Conservation (phyloP, 352 stramenopile species). For the Globisporangium splendens region DNA sequence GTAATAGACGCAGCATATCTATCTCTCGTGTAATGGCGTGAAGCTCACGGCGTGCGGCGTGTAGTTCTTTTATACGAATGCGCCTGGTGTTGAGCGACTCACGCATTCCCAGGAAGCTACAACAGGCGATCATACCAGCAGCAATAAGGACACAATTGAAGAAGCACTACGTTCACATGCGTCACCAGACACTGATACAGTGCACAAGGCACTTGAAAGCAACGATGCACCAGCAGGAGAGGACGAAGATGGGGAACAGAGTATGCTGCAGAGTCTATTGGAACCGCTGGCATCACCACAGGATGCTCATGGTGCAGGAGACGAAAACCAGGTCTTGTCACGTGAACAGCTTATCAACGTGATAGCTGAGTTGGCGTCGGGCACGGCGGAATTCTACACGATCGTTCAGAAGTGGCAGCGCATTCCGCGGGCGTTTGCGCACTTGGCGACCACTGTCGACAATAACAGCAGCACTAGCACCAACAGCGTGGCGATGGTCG, state of each 20-base stretch:
- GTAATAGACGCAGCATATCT: not conserved
- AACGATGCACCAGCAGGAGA: not conserved
- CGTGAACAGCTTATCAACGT: slow-evolving; percentile 19
- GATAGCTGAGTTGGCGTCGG: slow-evolving; percentile 20
- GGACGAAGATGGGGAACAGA: not conserved
- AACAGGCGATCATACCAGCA: not conserved
- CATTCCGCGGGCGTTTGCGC: slow-evolving; percentile 44
- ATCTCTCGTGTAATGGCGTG: not conserved
- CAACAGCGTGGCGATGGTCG: not conserved
- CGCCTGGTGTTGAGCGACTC: slow-evolving; percentile 12
- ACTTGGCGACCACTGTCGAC: slow-evolving; percentile 24
- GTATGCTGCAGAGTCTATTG: slow-evolving; percentile 12
- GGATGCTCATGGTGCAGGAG: not conserved
- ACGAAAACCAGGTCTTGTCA: not conserved
- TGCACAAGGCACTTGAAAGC: not conserved
- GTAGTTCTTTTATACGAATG: slow-evolving; percentile 29
- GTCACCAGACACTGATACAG: too few species aligned
- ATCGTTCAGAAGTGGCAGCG: slow-evolving; percentile 39
- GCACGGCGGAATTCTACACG: slow-evolving; percentile 35
- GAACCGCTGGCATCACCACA: not conserved
- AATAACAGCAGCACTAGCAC: not conserved
- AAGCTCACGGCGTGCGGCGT: slow-evolving; percentile 9
- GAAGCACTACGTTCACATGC: too few species aligned
- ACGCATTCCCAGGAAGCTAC: not conserved
- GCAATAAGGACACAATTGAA: not conserved